Percentiles rank a stretch among this genome's conserved stretches.
Evolutionary conservation across 73 alveolate genomes (phyloP).

Genomic region (Durusdinium trenchii): DNA sequence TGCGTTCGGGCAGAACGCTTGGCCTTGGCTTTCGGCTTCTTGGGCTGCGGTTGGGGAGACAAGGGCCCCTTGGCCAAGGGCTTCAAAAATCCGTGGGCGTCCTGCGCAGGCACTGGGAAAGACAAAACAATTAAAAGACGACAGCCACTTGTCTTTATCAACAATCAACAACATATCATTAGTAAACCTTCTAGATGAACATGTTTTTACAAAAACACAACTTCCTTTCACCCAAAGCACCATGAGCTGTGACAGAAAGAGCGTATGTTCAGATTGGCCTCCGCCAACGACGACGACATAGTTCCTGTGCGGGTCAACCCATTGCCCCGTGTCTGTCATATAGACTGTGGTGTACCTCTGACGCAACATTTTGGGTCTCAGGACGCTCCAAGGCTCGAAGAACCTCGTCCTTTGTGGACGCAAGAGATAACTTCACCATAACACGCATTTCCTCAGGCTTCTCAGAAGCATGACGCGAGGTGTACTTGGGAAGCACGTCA

Average conservation of each 20-base stretch:
- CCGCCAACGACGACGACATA: background rate
- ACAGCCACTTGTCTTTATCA: background rate
- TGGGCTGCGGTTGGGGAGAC: background rate
- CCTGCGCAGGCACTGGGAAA: background rate
- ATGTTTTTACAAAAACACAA: background rate
- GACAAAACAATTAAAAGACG: background rate
- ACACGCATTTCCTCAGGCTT: constrained; percentile 2
- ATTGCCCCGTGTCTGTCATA: background rate
- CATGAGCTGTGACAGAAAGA: background rate
- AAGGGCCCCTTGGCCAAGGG: background rate
- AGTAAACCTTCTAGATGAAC: background rate
- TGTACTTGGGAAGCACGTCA: background rate
- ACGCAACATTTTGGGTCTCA: background rate
- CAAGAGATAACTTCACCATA: background rate
- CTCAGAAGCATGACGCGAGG: background rate
- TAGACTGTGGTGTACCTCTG: background rate
- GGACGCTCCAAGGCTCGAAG: background rate
- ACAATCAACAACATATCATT: background rate
- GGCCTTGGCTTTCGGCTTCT: constrained; percentile 35
- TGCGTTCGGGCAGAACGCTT: background rate
- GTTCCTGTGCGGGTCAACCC: background rate
- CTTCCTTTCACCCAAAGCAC: background rate
- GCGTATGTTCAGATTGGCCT: background rate
- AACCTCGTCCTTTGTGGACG: background rate
- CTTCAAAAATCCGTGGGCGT: background rate